These are phyloP conservation scores for Hypsizygus ulmarius DNA, from an alignment of 1,284 basidiomycete species.

Conservation along the genomic window DNA sequence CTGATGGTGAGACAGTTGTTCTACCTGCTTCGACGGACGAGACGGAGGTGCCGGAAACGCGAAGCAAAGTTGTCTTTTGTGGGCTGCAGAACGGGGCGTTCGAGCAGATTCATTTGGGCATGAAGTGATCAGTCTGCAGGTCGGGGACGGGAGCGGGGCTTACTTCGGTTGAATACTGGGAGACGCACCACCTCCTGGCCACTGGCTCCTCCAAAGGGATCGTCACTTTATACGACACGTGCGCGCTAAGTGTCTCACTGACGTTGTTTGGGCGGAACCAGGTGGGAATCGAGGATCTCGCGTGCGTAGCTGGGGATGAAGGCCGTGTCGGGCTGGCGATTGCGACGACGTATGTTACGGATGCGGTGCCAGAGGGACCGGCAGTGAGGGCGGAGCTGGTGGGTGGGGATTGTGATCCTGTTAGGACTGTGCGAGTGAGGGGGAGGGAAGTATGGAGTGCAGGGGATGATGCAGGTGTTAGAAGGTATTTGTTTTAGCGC, in stretches of 20 bases:
- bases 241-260: constrained; percentile 38
- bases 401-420: constrained; percentile 49
- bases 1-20: constrained; percentile 22
- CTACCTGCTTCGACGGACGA: constrained; percentile 27
- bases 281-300: constrained; percentile 55
- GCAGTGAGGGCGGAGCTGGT: constrained; percentile 38
- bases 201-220: constrained; percentile 66
- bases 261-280: constrained; percentile 52
- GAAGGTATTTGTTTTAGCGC: constrained; percentile 30
- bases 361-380: constrained; percentile 28
- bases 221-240: constrained; percentile 56
- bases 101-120: constrained; percentile 55
- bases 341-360: constrained; percentile 37
- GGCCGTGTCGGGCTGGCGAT: constrained; percentile 43
- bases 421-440: constrained; percentile 35
- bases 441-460: constrained; percentile 53
- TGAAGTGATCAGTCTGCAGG: constrained; percentile 36
- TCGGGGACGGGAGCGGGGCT: constrained; percentile 40
- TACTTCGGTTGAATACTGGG: constrained; percentile 50
- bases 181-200: constrained; percentile 45
- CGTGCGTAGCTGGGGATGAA: constrained; percentile 29
- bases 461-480: constrained; percentile 57
- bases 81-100: constrained; percentile 59
- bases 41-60: constrained; percentile 46
- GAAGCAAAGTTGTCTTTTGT: constrained; percentile 49